Percentiles rank a stretch among this genome's conserved stretches.
Conservation (phyloP, 1,284 basidiomycete genomes). For the Pholiota adiposa region DNA sequence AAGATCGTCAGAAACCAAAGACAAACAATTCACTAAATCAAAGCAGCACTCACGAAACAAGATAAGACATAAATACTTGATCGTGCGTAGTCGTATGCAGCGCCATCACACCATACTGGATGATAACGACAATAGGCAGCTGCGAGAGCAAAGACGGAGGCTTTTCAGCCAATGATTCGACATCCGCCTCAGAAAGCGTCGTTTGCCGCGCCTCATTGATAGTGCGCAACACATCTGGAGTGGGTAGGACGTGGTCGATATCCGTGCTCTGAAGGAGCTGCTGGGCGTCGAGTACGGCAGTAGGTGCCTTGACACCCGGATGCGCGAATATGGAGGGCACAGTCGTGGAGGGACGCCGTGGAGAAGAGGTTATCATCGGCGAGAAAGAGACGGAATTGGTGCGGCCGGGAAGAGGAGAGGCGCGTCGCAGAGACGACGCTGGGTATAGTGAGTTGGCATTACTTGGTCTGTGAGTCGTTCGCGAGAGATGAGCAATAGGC, state of each 20-base stretch:
- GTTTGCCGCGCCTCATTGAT: constrained; percentile 52
- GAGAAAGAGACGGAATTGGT: constrained; percentile 37
- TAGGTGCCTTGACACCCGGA: constrained; percentile 73
- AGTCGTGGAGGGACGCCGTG: constrained; percentile 56
- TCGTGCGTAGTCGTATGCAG: constrained; percentile 85
- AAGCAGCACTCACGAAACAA: constrained; percentile 61
- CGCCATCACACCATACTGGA: constrained; percentile 81
- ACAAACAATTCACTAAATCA: not conserved
- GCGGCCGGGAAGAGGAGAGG: constrained; percentile 33
- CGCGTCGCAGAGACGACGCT: constrained; percentile 36
- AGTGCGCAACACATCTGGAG: constrained; percentile 49
- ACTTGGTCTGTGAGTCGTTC: constrained; percentile 31
- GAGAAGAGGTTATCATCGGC: constrained; percentile 37
- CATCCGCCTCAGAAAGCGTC: constrained; percentile 33
- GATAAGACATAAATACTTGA: constrained; percentile 82
- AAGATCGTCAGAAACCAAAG: constrained; percentile 5
- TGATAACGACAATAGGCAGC: constrained; percentile 71
- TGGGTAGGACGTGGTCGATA: constrained; percentile 34
- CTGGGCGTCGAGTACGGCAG: constrained; percentile 72
- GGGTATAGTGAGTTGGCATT: constrained; percentile 24
- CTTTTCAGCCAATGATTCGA: constrained; percentile 48
- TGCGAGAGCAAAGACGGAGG: constrained; percentile 66
- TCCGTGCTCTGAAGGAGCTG: constrained; percentile 43
- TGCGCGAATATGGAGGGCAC: constrained; percentile 82
- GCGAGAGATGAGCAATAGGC: constrained; percentile 22